Percentiles rank a stretch among this genome's conserved stretches.
Evolutionary conservation across 2,329 filamentous ascomycete species (phyloP).

Genomic region (Rasamsonia emersonii): DNA sequence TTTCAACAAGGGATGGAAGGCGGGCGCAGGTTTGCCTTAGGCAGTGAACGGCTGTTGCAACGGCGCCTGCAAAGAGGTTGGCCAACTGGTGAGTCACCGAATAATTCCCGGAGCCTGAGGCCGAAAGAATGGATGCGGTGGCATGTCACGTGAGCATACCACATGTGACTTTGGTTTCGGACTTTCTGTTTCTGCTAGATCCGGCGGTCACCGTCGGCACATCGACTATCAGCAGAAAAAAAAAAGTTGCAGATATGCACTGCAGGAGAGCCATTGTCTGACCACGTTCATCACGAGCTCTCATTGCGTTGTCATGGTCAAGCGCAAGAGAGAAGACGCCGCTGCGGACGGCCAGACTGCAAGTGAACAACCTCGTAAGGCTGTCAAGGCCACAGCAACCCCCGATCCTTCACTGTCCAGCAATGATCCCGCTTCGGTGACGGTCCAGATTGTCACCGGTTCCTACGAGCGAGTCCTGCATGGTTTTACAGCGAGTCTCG

Average conservation of each 20-base stretch:
- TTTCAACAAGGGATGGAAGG: too few relatives aligned
- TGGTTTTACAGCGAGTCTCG: constrained; percentile 75
- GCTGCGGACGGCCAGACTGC: constrained; percentile 17
- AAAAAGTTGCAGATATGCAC: constrained; percentile 7
- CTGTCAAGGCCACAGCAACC: constrained; percentile 22
- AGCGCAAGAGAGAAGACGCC: constrained; percentile 36
- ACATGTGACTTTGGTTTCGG: neutral
- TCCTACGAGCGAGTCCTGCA: constrained; percentile 93
- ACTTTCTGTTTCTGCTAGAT: constrained; percentile 1
- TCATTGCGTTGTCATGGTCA: constrained; percentile 26
- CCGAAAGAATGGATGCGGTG: too few relatives aligned
- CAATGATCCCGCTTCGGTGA: constrained; percentile 33
- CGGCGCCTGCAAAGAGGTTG: too few relatives aligned
- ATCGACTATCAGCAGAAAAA: constrained; percentile 8
- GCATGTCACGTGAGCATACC: too few relatives aligned
- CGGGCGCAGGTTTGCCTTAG: too few relatives aligned
- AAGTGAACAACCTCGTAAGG: constrained; percentile 21
- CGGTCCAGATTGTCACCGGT: constrained; percentile 83
- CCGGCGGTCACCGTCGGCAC: constrained; percentile 8
- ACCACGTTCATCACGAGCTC: neutral
- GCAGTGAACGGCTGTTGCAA: too few relatives aligned
- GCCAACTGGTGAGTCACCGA: too few relatives aligned
- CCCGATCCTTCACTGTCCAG: constrained; percentile 14
- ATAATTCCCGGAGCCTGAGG: too few relatives aligned
- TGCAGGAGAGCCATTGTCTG: neutral